A percentile compares a stretch with the other conserved stretches of the same genome.
phyloP scores from a whole-genome alignment of 2,329 filamentous ascomycete genomes.

The Magnaporthales sp. region DNA sequence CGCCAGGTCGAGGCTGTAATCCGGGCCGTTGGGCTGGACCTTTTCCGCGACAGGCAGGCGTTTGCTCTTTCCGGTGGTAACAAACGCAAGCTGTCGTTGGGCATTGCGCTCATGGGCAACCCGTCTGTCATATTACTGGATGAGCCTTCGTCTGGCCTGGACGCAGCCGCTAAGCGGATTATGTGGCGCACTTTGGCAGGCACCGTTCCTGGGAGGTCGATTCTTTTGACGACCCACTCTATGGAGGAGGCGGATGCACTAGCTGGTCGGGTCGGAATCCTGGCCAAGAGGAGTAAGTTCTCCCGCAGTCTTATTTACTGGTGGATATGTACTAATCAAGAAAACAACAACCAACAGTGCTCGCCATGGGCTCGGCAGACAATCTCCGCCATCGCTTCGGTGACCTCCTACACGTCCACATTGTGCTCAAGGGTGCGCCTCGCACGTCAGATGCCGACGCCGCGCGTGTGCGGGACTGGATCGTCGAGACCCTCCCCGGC shows the following conservation, averaged over 20 bases:
- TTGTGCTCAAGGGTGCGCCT: conserved; percentile 68
- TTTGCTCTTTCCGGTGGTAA: conserved; percentile 79
- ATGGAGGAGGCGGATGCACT: conserved; percentile 95
- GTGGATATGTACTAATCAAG: not conserved
- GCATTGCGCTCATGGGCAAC: conserved; percentile 88
- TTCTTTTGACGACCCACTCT: conserved; percentile 83
- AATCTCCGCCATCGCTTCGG: conserved; percentile 67
- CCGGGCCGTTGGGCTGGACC: conserved; percentile 67
- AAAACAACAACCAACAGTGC: conserved; percentile 42
- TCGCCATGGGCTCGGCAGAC: conserved; percentile 72
- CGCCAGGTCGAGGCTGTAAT: conserved; percentile 74
- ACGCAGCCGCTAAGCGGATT: conserved; percentile 80
- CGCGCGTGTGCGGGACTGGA: conserved; percentile 56
- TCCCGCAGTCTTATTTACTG: not conserved
- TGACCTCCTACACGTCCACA: conserved; percentile 70
- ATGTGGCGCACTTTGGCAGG: conserved; percentile 84
- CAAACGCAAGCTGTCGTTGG: conserved; percentile 83
- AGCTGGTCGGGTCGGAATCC: conserved; percentile 74
- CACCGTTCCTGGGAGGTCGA: conserved; percentile 67
- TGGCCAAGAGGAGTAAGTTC: conserved; percentile 49
- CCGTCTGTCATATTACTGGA: conserved; percentile 81
- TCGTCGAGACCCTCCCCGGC: conserved; percentile 48
- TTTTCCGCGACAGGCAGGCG: conserved; percentile 67
- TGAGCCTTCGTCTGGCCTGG: conserved; percentile 81
- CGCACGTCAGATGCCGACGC: conserved; percentile 64